Percentiles rank a stretch among this genome's conserved stretches.
Conservation (phyloP, 2,329 filamentous ascomycete species). For the Paradendryphiella salina region DNA sequence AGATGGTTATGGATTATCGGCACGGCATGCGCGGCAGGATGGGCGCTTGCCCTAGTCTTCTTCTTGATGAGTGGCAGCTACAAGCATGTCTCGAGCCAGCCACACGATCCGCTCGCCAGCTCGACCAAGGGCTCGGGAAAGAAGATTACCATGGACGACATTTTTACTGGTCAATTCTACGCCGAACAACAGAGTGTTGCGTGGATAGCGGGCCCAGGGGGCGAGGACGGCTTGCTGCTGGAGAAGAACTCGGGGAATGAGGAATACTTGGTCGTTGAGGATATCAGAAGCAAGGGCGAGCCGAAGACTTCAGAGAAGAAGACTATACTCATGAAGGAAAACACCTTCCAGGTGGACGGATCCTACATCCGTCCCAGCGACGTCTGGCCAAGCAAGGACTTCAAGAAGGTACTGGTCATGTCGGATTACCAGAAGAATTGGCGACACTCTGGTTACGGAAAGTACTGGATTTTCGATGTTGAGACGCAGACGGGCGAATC, state of each 20-base stretch:
- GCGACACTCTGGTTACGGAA: slow-evolving; percentile 83
- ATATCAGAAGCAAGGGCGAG: slow-evolving; percentile 65
- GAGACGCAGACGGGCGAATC: slow-evolving; percentile 75
- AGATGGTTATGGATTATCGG: slow-evolving; percentile 64
- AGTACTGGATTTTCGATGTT: slow-evolving; percentile 93
- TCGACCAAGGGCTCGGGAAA: slow-evolving; percentile 66
- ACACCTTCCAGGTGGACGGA: slow-evolving; percentile 63
- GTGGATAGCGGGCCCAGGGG: slow-evolving; percentile 75
- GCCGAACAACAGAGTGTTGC: slow-evolving; percentile 67
- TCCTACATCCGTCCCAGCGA: slow-evolving; percentile 60
- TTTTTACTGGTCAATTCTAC: slow-evolving; percentile 68
- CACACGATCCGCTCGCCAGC: slow-evolving; percentile 70
- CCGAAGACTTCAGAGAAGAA: slow-evolving; percentile 53
- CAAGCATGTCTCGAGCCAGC: slow-evolving; percentile 64
- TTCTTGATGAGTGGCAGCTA: slow-evolving; percentile 70
- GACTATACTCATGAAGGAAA: slow-evolving; percentile 74
- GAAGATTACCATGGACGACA: slow-evolving; percentile 71
- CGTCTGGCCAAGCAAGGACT: slow-evolving; percentile 76
- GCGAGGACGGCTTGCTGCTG: slow-evolving; percentile 82
- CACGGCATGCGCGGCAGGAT: slow-evolving; percentile 65
- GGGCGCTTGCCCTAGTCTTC: slow-evolving; percentile 68
- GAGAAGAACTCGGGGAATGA: slow-evolving; percentile 65
- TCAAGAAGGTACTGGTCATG: slow-evolving; percentile 83
- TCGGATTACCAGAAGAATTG: slow-evolving; percentile 76
- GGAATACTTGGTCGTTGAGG: slow-evolving; percentile 82